A percentile compares a stretch with the other conserved stretches of the same genome.
phyloP scores from a whole-genome alignment of 768 basidiomycete species.

The Auricularia auricula-judae region DNA sequence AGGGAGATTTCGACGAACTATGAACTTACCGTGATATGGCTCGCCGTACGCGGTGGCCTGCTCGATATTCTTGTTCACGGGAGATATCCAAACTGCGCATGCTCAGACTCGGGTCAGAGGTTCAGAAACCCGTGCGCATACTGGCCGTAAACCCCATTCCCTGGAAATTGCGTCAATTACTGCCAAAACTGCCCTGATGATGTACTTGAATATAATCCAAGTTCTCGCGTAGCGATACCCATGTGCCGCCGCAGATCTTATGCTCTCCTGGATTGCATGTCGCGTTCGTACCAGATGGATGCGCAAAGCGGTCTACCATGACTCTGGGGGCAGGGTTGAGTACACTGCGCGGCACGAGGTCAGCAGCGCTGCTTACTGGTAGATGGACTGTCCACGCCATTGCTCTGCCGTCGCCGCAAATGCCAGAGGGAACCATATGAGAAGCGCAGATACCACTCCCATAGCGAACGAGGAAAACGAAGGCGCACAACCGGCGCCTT shows the following conservation, averaged over 20 bases:
- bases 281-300: constrained; percentile 42
- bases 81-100: constrained; percentile 66
- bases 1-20: background rate
- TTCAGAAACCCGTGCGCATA: background rate
- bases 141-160: constrained; percentile 10
- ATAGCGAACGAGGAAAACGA: background rate
- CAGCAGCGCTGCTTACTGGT: constrained; percentile 40
- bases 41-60: constrained; percentile 70
- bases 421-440: constrained; percentile 19
- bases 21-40: constrained; percentile 49
- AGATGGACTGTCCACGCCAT: constrained; percentile 70
- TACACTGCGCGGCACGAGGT: too few species aligned
- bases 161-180: background rate
- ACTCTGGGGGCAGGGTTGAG: constrained; percentile 27
- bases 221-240: constrained; percentile 55
- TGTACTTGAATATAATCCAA: constrained; percentile 69
- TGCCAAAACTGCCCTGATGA: background rate
- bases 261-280: constrained; percentile 48
- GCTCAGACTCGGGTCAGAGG: constrained; percentile 1
- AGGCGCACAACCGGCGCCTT: background rate
- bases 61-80: constrained; percentile 67
- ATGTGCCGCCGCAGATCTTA: constrained; percentile 83
- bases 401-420: constrained; percentile 57
- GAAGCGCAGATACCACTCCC: constrained; percentile 12
- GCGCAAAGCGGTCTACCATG: constrained; percentile 68